Conservation (phyloP, 2,329 filamentous ascomycete species). For the Fusarium ambrosium region DNA sequence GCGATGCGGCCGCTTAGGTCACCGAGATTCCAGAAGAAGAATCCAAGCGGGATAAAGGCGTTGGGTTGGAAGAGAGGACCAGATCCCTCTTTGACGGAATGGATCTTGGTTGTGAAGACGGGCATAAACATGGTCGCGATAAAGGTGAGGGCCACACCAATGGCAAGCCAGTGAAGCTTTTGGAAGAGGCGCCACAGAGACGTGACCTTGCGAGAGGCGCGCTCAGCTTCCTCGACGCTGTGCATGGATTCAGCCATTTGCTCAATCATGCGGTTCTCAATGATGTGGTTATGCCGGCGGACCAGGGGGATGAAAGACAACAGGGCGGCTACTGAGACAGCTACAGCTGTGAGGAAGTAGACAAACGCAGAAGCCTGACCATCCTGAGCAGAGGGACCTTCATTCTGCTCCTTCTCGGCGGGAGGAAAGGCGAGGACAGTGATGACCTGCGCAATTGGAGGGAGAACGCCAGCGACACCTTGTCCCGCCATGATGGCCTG, state of each 20-base stretch:
- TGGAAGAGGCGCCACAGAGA: slow-evolving; percentile 75
- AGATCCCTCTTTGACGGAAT: slow-evolving; percentile 57
- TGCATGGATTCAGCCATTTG: slow-evolving; percentile 64
- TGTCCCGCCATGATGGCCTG: slow-evolving; percentile 98
- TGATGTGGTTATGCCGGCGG: slow-evolving; percentile 68
- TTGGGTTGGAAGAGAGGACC: slow-evolving; percentile 76
- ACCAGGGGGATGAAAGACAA: slow-evolving; percentile 81
- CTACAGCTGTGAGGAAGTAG: slow-evolving; percentile 91
- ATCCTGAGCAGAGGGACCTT: slow-evolving; percentile 40
- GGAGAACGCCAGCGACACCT: slow-evolving; percentile 90
- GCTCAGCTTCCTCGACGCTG: slow-evolving; percentile 67
- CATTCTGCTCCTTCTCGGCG: slow-evolving; percentile 44
- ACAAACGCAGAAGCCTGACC: slow-evolving; percentile 77
- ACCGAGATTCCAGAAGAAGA: slow-evolving; percentile 94
- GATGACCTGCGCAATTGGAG: slow-evolving; percentile 87
- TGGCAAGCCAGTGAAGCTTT: slow-evolving; percentile 84
- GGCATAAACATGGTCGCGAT: slow-evolving; percentile 93
- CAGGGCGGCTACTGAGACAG: slow-evolving; percentile 78
- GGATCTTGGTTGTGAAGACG: slow-evolving; percentile 82
- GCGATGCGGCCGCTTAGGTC: slow-evolving; percentile 83
- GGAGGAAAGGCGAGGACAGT: slow-evolving; percentile 76
- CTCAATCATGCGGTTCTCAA: slow-evolving; percentile 63
- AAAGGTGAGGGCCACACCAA: slow-evolving; percentile 86
- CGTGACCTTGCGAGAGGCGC: slow-evolving; percentile 63
- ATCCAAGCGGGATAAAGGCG: slow-evolving; percentile 89